Conservation (phyloP, 2,329 filamentous ascomycete species). For the Colletotrichum siamense region DNA sequence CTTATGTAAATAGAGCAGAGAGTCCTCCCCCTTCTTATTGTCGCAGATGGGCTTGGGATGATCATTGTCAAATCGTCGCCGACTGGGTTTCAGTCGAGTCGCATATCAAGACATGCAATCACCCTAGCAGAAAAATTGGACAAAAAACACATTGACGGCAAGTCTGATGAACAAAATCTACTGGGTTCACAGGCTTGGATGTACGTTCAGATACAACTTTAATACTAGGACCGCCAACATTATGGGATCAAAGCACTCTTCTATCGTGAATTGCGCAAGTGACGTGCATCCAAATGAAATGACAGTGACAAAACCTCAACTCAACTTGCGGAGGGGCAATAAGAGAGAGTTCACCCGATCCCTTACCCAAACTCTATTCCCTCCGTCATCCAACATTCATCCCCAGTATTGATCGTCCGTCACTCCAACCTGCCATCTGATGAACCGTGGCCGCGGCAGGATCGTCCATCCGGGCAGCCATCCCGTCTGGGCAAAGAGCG, state of each 20-base stretch:
- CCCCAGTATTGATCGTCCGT: neutral
- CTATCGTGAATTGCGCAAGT: neutral
- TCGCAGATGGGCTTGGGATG: neutral
- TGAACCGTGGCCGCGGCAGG: neutral
- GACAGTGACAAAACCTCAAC: neutral
- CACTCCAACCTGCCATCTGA: conserved; percentile 13
- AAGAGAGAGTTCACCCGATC: neutral
- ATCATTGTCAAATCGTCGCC: neutral
- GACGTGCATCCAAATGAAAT: neutral
- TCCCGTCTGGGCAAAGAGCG: conserved; percentile 5
- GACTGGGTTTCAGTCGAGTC: neutral
- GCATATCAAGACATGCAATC: neutral
- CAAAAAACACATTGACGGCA: neutral
- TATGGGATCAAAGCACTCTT: neutral
- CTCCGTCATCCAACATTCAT: neutral
- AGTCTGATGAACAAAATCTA: neutral
- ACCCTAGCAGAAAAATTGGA: neutral
- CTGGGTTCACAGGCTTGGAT: neutral
- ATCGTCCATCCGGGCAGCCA: neutral
- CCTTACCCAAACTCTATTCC: neutral
- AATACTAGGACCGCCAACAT: conserved; percentile 9
- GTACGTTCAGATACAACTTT: conserved; percentile 13
- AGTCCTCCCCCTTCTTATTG: neutral
- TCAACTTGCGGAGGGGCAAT: neutral
- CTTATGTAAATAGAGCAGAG: conserved; percentile 10